Base-by-base conservation (phyloP, 148 eudicot genomes). In the Rhododendron griersonianum region DNA sequence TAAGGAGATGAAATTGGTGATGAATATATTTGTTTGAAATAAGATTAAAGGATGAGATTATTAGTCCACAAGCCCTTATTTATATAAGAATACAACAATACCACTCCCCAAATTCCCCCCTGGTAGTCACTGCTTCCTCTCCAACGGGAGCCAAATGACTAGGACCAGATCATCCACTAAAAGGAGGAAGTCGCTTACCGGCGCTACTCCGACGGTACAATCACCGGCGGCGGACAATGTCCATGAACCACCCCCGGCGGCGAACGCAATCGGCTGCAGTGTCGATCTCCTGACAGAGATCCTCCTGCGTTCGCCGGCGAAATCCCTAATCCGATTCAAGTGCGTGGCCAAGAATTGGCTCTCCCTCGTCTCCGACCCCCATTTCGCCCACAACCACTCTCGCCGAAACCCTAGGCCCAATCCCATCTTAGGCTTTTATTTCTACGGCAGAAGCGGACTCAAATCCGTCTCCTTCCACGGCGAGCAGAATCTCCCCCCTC, bases 301-400 rank as follows among this genome's bases (percentile, higher is more conserved):
- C 0, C 65, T 53, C 2, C 1, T 81, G 6, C 65, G n/a, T 30
- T 23, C 10, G 71, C 69, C 69, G 21, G 69, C 28, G 11, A 61
- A 61, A n/a, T 61, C 69, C 69, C 69, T 61, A 15, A 13, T 80
- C 83, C 55, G 63, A 51, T 80, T 51, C 83, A 80, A 51, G 39
- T 80, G 83, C 44, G 83, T 81, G 33, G 53, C 83, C 13, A 81
- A 81, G 83, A 39, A 30, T 53, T 81, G 83, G 83, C 71, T 81
- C 4, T 50, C 39, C 30, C 41, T 81, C 65, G 30, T 81, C 44
- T 53, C 83, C n/a, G 65, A 53, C 61, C 18, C 44, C 33, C 71
- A 65, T 1, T 65, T 65, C 71, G 67, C 67, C 25, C 9, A 2
- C 25, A 9, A 65, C 13, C 71, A 65, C 71, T 65, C 71, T n/a